Evolutionary conservation across 78 protist genomes (phyloP).

Genomic region (Dictyostelium citrinum): DNA sequence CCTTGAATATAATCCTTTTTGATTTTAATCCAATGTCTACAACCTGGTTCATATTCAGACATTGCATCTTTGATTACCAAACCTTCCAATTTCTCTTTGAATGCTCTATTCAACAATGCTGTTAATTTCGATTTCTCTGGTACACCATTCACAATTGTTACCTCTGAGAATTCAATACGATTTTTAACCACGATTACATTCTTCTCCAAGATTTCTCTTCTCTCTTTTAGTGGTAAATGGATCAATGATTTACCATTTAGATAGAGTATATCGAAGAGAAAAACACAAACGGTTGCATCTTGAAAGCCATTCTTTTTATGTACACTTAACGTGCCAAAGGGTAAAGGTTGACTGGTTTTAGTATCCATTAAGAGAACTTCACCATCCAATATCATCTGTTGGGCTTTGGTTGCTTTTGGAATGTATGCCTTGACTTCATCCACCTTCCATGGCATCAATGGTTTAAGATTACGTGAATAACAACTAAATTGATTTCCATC

Average conservation of each 20-base stretch:
- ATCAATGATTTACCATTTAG: constrained; percentile 83
- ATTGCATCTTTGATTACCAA: constrained; percentile 85
- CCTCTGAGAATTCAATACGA: constrained; percentile 78
- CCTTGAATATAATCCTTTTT: constrained; percentile 91
- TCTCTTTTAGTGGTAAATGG: constrained; percentile 59
- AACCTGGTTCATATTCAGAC: constrained; percentile 86
- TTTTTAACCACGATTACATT: constrained; percentile 35
- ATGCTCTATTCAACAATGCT: constrained; percentile 33
- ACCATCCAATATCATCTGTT: constrained; percentile 83
- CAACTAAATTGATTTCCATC: constrained; percentile 74
- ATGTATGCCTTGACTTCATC: constrained; percentile 49
- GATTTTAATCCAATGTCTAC: constrained; percentile 92
- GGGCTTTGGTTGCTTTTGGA: constrained; percentile 71
- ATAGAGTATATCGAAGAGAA: constrained; percentile 90
- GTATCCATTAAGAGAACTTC: constrained; percentile 86
- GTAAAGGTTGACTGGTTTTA: constrained; percentile 69
- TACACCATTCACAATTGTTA: background rate
- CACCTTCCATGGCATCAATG: constrained; percentile 79
- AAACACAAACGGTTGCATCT: constrained; percentile 82
- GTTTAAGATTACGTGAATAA: constrained; percentile 85
- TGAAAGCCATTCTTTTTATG: constrained; percentile 85
- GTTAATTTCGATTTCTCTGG: constrained; percentile 3
- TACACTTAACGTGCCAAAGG: constrained; percentile 89
- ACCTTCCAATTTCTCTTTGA: constrained; percentile 87
- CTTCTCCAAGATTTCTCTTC: constrained; percentile 80